phyloP scores from a whole-genome alignment of 2,329 filamentous ascomycete genomes.

The Alternaria sp. region DNA sequence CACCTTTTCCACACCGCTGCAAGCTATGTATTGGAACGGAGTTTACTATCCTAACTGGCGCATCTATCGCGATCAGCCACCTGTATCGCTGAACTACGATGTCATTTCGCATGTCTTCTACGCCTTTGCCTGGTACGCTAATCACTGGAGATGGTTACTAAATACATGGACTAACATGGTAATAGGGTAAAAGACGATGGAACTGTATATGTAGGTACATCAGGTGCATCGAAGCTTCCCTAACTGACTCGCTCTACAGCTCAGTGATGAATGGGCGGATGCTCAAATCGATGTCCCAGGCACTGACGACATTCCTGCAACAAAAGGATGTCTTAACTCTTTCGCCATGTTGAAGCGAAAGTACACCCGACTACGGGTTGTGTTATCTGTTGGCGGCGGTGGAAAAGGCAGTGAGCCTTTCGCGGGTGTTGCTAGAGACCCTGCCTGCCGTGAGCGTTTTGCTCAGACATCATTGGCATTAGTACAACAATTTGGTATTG shows the following conservation, averaged over 20 bases:
- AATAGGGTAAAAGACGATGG: conserved; percentile 73
- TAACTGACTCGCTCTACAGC: conserved; percentile 56
- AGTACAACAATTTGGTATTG: conserved; percentile 74
- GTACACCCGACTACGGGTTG: conserved; percentile 75
- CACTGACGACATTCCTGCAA: conserved; percentile 42
- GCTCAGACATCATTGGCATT: conserved; percentile 71
- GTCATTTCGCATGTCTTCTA: conserved; percentile 86
- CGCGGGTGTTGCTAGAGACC: conserved; percentile 69
- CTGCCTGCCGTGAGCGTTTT: conserved; percentile 71
- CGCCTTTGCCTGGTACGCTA: conserved; percentile 71
- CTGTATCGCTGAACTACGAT: conserved; percentile 75
- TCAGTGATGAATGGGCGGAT: conserved; percentile 83
- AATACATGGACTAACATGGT: conserved; percentile 27
- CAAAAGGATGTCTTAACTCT: conserved; percentile 69
- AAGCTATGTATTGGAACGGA: conserved; percentile 67
- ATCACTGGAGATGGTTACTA: conserved; percentile 9
- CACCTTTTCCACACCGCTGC: conserved; percentile 38
- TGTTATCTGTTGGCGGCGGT: conserved; percentile 81
- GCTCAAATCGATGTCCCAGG: conserved; percentile 75
- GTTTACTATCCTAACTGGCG: conserved; percentile 86
- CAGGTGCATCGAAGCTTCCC: conserved; percentile 31
- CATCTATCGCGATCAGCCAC: conserved; percentile 76
- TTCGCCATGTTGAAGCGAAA: conserved; percentile 75
- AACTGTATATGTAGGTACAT: conserved; percentile 72
- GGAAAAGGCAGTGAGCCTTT: conserved; percentile 72